These are phyloP conservation scores for Aureobasidium sp. DNA, from an alignment of 2,329 filamentous ascomycete genomes.

Conservation along the genomic window DNA sequence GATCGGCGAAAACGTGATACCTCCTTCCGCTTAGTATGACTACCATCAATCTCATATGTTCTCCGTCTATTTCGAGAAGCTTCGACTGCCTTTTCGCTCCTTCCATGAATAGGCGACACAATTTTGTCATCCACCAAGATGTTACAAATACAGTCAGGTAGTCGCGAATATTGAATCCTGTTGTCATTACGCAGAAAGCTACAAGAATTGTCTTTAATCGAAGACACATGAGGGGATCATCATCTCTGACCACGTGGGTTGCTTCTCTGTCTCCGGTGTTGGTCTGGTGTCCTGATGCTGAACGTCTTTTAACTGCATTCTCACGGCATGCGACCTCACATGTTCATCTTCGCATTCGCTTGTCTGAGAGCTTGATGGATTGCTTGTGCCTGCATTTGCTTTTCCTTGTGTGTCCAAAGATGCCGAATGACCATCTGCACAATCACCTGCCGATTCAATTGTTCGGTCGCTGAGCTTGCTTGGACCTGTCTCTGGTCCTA, in stretches of 20 bases:
- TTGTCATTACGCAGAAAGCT: neutral
- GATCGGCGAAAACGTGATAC: neutral
- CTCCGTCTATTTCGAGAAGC: too few relatives aligned
- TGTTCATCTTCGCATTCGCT: neutral
- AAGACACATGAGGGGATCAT: neutral
- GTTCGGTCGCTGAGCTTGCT: neutral
- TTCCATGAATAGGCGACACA: neutral
- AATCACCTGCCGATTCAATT: neutral
- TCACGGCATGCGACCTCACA: neutral
- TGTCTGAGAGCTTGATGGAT: neutral
- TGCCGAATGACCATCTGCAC: neutral
- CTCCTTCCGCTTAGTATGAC: neutral
- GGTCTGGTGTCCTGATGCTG: neutral
- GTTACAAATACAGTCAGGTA: neutral
- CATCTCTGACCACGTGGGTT: neutral
- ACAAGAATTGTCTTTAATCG: neutral
- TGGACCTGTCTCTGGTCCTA: neutral
- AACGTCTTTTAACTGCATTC: neutral
- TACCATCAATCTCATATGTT: neutral
- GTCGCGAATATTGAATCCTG: too few relatives aligned
- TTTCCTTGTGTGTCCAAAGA: neutral
- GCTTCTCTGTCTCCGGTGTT: neutral
- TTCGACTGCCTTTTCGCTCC: neutral
- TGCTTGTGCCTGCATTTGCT: neutral
- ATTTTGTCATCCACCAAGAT: neutral